Conservation (phyloP, 495 filamentous ascomycete genomes). For the Trichoderma orchidacearum region DNA sequence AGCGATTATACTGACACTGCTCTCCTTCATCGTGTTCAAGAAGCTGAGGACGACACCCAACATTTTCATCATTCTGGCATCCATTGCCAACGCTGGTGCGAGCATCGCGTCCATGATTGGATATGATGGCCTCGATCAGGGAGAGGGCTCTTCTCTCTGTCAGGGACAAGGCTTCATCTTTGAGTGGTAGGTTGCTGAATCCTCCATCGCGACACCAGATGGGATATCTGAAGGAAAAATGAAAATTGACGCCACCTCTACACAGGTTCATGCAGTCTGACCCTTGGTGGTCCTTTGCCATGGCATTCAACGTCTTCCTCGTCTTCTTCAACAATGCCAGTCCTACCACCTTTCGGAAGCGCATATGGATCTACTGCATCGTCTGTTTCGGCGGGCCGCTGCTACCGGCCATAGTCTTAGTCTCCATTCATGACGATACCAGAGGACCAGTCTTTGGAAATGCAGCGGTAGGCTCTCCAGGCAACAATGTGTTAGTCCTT, state of each 20-base stretch:
- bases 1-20: slow-evolving; percentile 55
- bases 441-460: slow-evolving; percentile 53
- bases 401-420: slow-evolving; percentile 51
- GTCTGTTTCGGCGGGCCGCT: slow-evolving; percentile 66
- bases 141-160: slow-evolving; percentile 43
- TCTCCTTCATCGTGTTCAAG: slow-evolving; percentile 47
- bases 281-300: slow-evolving; percentile 51
- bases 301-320: slow-evolving; percentile 79
- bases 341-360: slow-evolving; percentile 44
- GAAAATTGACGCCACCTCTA: too few species aligned
- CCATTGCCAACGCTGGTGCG: slow-evolving; percentile 66
- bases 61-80: slow-evolving; percentile 69
- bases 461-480: slow-evolving; percentile 36
- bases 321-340: slow-evolving; percentile 67
- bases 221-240: neutral
- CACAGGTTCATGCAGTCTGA: slow-evolving; percentile 49
- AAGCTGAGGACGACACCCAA: slow-evolving; percentile 66
- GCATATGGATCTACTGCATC: slow-evolving; percentile 57
- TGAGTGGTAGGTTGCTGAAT: slow-evolving; percentile 31
- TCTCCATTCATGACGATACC: slow-evolving; percentile 38
- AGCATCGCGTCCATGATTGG: slow-evolving; percentile 66
- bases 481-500: neutral
- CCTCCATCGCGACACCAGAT: slow-evolving; percentile 11
- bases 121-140: slow-evolving; percentile 36
- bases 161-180: slow-evolving; percentile 69